phyloP scores from a whole-genome alignment of 2,329 filamentous ascomycete species.

The Talaromyces sp. region DNA sequence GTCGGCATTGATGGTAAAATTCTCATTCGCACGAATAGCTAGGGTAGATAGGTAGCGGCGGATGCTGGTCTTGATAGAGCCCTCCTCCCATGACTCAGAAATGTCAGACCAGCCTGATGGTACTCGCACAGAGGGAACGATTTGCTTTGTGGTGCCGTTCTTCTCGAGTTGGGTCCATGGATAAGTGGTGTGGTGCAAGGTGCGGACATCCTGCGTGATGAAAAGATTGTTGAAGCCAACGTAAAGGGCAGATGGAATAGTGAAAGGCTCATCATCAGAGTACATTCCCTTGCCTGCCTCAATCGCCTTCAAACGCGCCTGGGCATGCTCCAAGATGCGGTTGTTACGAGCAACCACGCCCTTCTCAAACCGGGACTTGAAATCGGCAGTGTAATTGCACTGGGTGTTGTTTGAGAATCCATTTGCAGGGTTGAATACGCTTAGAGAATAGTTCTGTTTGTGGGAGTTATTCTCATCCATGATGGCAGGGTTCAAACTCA shows the following conservation, averaged over 20 bases:
- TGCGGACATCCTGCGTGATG: constrained; percentile 20
- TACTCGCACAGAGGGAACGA: constrained; percentile 19
- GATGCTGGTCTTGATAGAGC: constrained; percentile 4
- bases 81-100: neutral
- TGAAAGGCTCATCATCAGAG: constrained; percentile 21
- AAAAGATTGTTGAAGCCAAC: constrained; percentile 23
- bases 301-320: constrained; percentile 7
- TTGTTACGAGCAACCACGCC: constrained; percentile 17
- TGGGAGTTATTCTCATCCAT: constrained; percentile 10
- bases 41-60: constrained; percentile 6
- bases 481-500: constrained; percentile 18
- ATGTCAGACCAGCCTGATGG: constrained; percentile 1
- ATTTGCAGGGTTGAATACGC: constrained; percentile 14
- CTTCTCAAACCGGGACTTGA: constrained; percentile 10
- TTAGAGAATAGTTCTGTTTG: constrained; percentile 12
- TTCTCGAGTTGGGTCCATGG: constrained; percentile 25
- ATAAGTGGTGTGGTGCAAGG: constrained; percentile 20
- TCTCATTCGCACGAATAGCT: constrained; percentile 4
- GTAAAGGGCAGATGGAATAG: constrained; percentile 19
- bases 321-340: constrained; percentile 11
- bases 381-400: constrained; percentile 17
- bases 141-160: constrained; percentile 19
- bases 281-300: constrained; percentile 13
- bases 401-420: constrained; percentile 10
- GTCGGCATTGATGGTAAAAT: constrained; percentile 1